phyloP scores from a whole-genome alignment of 2,329 filamentous ascomycete species.

The Penicillium sp. region DNA sequence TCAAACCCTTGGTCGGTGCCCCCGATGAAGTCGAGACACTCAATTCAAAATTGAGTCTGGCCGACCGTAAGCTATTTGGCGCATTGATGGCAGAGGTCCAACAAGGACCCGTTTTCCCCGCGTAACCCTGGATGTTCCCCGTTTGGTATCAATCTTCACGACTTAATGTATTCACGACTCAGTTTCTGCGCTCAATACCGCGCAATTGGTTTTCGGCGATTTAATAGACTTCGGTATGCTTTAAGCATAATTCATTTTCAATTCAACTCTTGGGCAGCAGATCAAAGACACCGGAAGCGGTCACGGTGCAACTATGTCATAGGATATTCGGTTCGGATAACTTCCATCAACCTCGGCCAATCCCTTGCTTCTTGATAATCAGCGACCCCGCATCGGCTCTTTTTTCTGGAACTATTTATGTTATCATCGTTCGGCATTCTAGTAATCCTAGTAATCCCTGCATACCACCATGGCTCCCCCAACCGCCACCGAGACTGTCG shows the following conservation, averaged over 20 bases:
- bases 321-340: conserved; percentile 2
- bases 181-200: neutral
- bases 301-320: neutral
- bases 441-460: too few species aligned
- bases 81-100: conserved; percentile 21
- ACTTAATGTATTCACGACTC: conserved; percentile 4
- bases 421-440: too few species aligned
- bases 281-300: neutral
- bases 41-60: conserved; percentile 7
- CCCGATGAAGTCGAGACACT: conserved; percentile 3
- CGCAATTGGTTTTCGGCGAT: neutral
- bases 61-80: conserved; percentile 16
- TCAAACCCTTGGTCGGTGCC: conserved; percentile 34
- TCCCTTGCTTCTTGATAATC: conserved; percentile 2
- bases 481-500: conserved; percentile 27
- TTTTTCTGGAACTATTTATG: neutral
- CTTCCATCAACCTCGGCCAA: conserved; percentile 4
- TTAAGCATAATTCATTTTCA: too few species aligned
- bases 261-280: too few species aligned
- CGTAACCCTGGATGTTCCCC: neutral
- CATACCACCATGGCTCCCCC: conserved; percentile 31
- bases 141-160: neutral
- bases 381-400: conserved; percentile 8
- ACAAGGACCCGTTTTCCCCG: neutral
- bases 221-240: neutral